Conservation (phyloP, 495 filamentous ascomycete genomes). For the Oleoguttula mirabilis region DNA sequence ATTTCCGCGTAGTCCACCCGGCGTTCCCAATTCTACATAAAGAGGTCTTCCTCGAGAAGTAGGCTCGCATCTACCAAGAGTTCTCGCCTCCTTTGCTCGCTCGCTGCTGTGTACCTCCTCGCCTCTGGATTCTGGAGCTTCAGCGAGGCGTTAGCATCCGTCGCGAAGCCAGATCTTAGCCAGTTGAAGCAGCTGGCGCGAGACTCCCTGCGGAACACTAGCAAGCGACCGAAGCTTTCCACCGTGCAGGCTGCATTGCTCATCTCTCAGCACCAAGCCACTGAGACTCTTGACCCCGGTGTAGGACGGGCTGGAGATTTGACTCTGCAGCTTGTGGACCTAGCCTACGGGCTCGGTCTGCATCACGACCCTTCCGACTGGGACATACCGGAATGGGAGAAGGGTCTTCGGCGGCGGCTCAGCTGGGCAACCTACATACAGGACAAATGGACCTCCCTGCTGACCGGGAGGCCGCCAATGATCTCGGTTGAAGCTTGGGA, state of each 20-base stretch:
- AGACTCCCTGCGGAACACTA: conserved; percentile 59
- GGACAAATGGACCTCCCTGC: conserved; percentile 46
- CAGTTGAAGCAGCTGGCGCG: conserved; percentile 63
- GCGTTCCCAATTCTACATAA: conserved; percentile 79
- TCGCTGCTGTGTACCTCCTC: conserved; percentile 74
- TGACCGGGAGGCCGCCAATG: conserved; percentile 44
- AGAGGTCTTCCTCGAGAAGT: conserved; percentile 72
- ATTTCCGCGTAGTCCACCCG: conserved; percentile 74
- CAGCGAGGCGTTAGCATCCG: conserved; percentile 49
- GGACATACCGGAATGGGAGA: conserved; percentile 42
- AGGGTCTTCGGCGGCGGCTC: conserved; percentile 42
- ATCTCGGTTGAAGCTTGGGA: conserved; percentile 44
- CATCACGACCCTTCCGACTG: conserved; percentile 45
- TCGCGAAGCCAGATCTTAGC: conserved; percentile 55
- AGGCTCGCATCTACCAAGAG: conserved; percentile 58
- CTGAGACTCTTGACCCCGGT: conserved; percentile 36
- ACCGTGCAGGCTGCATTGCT: conserved; percentile 81
- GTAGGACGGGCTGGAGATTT: conserved; percentile 60
- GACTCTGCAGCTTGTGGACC: conserved; percentile 63
- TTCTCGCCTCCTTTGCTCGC: conserved; percentile 76
- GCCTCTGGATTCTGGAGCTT: conserved; percentile 79
- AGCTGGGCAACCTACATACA: conserved; percentile 50
- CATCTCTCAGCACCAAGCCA: conserved; percentile 48
- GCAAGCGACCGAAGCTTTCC: conserved; percentile 72
- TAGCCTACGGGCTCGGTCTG: conserved; percentile 35